Conservation (phyloP, 768 basidiomycete genomes). For the Boletus pseudopeckii region DNA sequence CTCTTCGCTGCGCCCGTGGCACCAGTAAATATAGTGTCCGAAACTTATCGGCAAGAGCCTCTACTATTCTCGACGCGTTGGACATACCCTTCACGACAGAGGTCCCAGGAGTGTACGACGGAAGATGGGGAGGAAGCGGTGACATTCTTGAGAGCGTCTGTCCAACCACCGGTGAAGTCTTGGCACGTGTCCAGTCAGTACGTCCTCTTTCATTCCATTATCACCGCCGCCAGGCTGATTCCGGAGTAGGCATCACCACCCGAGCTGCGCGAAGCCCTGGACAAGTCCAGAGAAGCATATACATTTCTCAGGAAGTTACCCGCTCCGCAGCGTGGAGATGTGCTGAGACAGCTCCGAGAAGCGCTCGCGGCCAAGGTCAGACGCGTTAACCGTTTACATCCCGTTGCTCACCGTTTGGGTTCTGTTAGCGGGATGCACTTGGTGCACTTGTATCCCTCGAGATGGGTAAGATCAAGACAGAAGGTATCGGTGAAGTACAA, state of each 20-base stretch:
- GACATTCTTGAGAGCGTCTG: constrained; percentile 68
- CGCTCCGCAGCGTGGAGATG: constrained; percentile 84
- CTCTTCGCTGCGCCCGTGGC: constrained; percentile 15
- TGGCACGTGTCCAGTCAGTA: constrained; percentile 73
- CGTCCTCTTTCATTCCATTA: constrained; percentile 22
- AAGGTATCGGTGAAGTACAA: constrained; percentile 91
- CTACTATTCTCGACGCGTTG: constrained; percentile 60
- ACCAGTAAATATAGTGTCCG: constrained; percentile 30
- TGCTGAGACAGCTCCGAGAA: constrained; percentile 83
- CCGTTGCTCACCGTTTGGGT: constrained; percentile 9
- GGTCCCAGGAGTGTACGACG: constrained; percentile 76
- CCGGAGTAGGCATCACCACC: constrained; percentile 55
- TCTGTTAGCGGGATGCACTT: constrained; percentile 62
- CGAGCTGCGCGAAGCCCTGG: constrained; percentile 69
- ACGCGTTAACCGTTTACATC: background rate
- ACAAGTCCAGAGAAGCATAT: constrained; percentile 73
- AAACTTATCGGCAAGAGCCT: constrained; percentile 65
- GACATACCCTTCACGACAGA: constrained; percentile 57
- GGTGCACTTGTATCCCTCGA: constrained; percentile 83
- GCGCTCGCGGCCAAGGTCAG: constrained; percentile 73
- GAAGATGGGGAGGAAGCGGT: constrained; percentile 74
- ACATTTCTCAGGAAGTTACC: constrained; percentile 69
- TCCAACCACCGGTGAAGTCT: constrained; percentile 82
- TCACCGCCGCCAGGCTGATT: constrained; percentile 11
- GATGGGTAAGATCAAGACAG: constrained; percentile 89